Evolutionary conservation across 768 basidiomycete genomes (phyloP).

Genomic region (Gymnopilus dilepis): DNA sequence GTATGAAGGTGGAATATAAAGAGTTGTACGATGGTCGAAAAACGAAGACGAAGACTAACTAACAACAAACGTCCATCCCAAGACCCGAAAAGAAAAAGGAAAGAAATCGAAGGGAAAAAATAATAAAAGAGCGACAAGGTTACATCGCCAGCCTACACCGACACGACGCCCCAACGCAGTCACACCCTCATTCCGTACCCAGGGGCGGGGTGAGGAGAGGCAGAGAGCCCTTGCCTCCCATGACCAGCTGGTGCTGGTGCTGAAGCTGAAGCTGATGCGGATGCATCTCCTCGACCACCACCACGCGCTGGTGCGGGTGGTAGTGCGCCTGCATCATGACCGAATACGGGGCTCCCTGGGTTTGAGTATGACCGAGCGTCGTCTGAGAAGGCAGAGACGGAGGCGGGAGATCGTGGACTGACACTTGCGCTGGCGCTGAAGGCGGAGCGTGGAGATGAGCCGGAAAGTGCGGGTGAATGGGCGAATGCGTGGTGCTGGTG

Average conservation of each 20-base stretch:
- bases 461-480: conserved; percentile 37
- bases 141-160: background rate
- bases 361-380: conserved; percentile 11
- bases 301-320: no score
- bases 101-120: background rate
- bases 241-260: conserved; percentile 20
- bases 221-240: conserved; percentile 29
- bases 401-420: conserved; percentile 31
- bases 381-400: conserved; percentile 26
- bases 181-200: conserved; percentile 53
- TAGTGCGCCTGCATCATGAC: conserved; percentile 13
- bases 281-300: conserved; percentile 16
- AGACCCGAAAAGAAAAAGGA: conserved; percentile 1
- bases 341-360: conserved; percentile 2
- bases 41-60: background rate
- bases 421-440: conserved; percentile 23
- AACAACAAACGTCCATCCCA: conserved; percentile 7
- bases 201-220: conserved; percentile 51
- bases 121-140: background rate
- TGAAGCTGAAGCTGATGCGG: conserved; percentile 16
- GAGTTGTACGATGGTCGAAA: background rate
- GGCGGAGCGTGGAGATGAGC: conserved; percentile 19
- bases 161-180: background rate
- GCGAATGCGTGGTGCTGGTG: conserved; percentile 26
- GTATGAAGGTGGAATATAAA: conserved; percentile 8